These are phyloP conservation scores for Pythium volutum DNA, from an alignment of 352 stramenopile species.

Conservation along the genomic window DNA sequence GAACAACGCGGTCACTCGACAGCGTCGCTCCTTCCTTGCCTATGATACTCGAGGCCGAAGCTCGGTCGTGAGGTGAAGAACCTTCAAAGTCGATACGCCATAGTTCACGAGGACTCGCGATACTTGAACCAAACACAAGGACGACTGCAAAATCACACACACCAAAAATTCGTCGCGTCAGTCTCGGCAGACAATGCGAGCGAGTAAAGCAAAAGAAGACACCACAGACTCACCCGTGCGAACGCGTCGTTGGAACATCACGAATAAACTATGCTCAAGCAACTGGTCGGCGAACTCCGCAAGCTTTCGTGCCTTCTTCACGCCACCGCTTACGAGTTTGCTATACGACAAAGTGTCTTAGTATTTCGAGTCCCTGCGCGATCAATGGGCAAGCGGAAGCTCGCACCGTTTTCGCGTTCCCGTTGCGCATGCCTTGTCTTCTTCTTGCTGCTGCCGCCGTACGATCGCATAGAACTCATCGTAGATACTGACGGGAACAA, in stretches of 20 bases:
- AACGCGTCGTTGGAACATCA: conserved; percentile 34
- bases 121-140: conserved; percentile 54
- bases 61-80: neutral
- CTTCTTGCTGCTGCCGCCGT: conserved; percentile 22
- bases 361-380: neutral
- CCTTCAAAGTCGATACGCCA: conserved; percentile 47
- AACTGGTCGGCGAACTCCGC: conserved; percentile 33
- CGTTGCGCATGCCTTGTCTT: conserved; percentile 7
- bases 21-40: conserved; percentile 7
- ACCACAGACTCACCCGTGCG: neutral
- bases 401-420: conserved; percentile 16
- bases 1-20: conserved; percentile 19
- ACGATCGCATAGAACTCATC: conserved; percentile 40
- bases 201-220: neutral
- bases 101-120: conserved; percentile 51
- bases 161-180: neutral
- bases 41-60: neutral
- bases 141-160: conserved; percentile 32
- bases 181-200: neutral
- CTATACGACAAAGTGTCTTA: conserved; percentile 13
- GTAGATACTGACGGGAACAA: conserved; percentile 34
- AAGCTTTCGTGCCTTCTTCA: conserved; percentile 55
- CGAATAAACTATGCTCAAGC: conserved; percentile 27
- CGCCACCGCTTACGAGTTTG: conserved; percentile 25
- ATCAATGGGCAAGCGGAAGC: neutral